Evolutionary conservation across 768 basidiomycete species (phyloP).

Genomic region (Mycena venus): DNA sequence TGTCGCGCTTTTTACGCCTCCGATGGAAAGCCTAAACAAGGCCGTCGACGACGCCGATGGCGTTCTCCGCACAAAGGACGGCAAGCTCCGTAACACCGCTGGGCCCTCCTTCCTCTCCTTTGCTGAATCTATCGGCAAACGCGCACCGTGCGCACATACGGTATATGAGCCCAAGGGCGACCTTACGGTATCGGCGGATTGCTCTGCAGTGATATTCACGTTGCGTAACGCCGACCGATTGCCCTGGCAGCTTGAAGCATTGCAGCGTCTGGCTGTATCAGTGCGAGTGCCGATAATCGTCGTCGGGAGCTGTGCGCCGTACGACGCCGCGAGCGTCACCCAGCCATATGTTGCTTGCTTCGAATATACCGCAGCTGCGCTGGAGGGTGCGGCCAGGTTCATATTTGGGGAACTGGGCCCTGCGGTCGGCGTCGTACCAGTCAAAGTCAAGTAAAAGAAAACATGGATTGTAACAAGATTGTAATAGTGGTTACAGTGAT

Average conservation of each 20-base stretch:
- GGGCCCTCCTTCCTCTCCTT: conserved; percentile 69
- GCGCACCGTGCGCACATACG: conserved; percentile 55
- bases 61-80: conserved; percentile 55
- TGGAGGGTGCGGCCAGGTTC: conserved; percentile 58
- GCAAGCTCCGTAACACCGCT: conserved; percentile 67
- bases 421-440: conserved; percentile 22
- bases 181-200: conserved; percentile 27
- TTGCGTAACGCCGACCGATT: conserved; percentile 68
- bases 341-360: conserved; percentile 64
- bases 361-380: conserved; percentile 68
- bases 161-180: conserved; percentile 54
- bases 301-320: conserved; percentile 75
- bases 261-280: conserved; percentile 46
- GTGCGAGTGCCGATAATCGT: conserved; percentile 55
- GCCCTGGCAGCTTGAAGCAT: conserved; percentile 64
- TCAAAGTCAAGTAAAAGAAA: neutral
- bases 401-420: conserved; percentile 53
- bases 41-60: conserved; percentile 73
- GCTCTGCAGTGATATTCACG: conserved; percentile 61
- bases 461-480: conserved; percentile 7
- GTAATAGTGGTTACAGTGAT: conserved; percentile 14
- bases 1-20: conserved; percentile 68
- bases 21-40: conserved; percentile 67
- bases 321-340: conserved; percentile 60
- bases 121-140: conserved; percentile 51